Percentiles rank a stretch among this genome's conserved stretches.
Evolutionary conservation across 345 rosid genomes (phyloP).

Genomic region (Arabis alpina): DNA sequence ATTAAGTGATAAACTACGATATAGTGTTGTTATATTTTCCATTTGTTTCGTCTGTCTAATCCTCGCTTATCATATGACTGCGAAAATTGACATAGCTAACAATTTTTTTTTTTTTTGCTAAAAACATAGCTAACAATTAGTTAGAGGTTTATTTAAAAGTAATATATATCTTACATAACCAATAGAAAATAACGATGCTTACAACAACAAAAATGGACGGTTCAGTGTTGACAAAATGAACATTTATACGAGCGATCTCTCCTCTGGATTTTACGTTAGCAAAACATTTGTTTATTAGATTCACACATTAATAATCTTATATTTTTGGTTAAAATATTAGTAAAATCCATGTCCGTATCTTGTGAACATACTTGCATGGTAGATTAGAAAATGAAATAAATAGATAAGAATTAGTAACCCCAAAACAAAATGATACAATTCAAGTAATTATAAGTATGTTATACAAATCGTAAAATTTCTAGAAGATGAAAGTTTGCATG

Average conservation of each 20-base stretch:
- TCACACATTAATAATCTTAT: constrained; percentile 1
- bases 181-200: too few relatives aligned
- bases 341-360: constrained; percentile 13
- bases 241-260: not conserved
- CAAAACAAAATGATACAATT: constrained; percentile 1
- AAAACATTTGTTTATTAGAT: not conserved
- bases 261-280: not conserved
- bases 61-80: too few relatives aligned
- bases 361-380: constrained; percentile 14
- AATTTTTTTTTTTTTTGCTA: too few relatives aligned
- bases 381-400: not conserved
- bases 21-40: too few relatives aligned
- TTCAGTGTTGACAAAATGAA: not conserved
- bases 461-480: not conserved
- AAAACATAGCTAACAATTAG: too few relatives aligned
- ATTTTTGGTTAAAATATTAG: constrained; percentile 5
- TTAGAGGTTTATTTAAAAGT: too few relatives aligned
- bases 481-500: constrained; percentile 36
- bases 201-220: too few relatives aligned
- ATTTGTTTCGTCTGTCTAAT: too few relatives aligned
- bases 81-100: too few relatives aligned
- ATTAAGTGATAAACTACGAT: too few relatives aligned
- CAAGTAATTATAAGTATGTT: not conserved
- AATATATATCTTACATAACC: too few relatives aligned
- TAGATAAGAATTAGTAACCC: not conserved